Evolutionary conservation across 768 basidiomycete species (phyloP), one percentile per base, ranked within the genome.

Genomic region (Lepiota brunneoincarnata): DNA sequence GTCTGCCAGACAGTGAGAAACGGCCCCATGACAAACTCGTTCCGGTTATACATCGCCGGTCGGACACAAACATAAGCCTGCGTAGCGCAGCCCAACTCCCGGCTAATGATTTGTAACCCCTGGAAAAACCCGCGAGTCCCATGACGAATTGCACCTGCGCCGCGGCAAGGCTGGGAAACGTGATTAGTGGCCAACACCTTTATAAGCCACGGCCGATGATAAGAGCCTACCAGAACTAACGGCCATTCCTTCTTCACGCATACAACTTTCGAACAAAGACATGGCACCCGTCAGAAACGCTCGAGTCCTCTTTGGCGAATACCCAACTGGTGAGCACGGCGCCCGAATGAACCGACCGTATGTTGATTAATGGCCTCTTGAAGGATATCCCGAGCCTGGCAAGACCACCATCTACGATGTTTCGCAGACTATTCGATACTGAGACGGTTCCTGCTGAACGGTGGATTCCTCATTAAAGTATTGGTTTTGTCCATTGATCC

Each of bases 381-480:
- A 20, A 71, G 76, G 66, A 6, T 76, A 67, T 49, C 77, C 78
- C 11, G 67, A 72, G 34, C 75, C 74, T 0, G 77, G 77, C 15
- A 69, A 77, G 58, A 79, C 77, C 4, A 73, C 74, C 2, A 59
- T 75, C 0, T 72, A 78, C 55, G 79, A 83, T 53, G 65, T 54
- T 3, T 73, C 67, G 0, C 61, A 73, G 50, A 74, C 67, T 0
- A 83, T 85, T n/a, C 59, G 82, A 84, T 58, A 59, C 75, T 17
- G 77, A 81, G 15, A 73, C 60, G 24, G 73, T 72, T 0, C 63
- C 73, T n/a, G 1, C 62, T 81, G 38, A 63, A 79, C 17, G 77
- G 78, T 0, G 77, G 78, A 0, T 60, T 81, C 51, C 60, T 85
- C 6, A 41, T 82, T 58, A 84, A 83, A 64, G 73, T 72, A 0